Conservation (phyloP, 2,329 filamentous ascomycete species). For the Ascomycota sp. region DNA sequence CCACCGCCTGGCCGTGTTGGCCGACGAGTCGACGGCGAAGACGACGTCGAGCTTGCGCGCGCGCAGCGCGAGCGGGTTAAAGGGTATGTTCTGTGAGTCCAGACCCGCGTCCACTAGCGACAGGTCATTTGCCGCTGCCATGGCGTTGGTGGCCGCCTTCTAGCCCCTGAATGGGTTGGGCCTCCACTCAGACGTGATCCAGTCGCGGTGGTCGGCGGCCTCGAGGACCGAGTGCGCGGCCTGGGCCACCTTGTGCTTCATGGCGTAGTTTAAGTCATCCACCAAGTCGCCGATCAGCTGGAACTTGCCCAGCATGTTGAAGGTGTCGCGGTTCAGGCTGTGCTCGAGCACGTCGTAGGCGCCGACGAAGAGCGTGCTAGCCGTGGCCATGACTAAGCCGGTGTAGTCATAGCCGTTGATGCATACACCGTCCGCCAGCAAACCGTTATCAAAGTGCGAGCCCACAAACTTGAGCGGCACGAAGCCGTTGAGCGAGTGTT, state of each 20-base stretch:
- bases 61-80: conserved; percentile 38
- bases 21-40: conserved; percentile 42
- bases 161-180: conserved; percentile 39
- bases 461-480: conserved; percentile 38
- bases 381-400: conserved; percentile 66
- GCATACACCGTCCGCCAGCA: conserved; percentile 21
- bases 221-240: conserved; percentile 27
- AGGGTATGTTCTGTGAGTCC: conserved; percentile 60
- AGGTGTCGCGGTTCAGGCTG: conserved; percentile 21
- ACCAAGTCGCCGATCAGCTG: conserved; percentile 19
- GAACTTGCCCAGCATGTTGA: no score
- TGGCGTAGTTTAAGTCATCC: conserved; percentile 25
- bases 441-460: conserved; percentile 33
- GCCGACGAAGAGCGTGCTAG: conserved; percentile 60
- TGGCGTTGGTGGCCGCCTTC: conserved; percentile 22
- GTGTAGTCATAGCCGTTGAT: conserved; percentile 54
- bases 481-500: conserved; percentile 38
- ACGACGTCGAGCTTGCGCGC: conserved; percentile 37
- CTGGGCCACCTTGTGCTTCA: conserved; percentile 12
- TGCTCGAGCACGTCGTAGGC: conserved; percentile 47
- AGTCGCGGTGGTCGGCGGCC: conserved; percentile 58
- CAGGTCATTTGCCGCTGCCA: conserved; percentile 27
- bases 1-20: conserved; percentile 35
- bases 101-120: conserved; percentile 67
- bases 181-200: no score